Evolutionary conservation across 1,139 yeast genomes (phyloP).

Genomic region (Saccharomyces uvarum): DNA sequence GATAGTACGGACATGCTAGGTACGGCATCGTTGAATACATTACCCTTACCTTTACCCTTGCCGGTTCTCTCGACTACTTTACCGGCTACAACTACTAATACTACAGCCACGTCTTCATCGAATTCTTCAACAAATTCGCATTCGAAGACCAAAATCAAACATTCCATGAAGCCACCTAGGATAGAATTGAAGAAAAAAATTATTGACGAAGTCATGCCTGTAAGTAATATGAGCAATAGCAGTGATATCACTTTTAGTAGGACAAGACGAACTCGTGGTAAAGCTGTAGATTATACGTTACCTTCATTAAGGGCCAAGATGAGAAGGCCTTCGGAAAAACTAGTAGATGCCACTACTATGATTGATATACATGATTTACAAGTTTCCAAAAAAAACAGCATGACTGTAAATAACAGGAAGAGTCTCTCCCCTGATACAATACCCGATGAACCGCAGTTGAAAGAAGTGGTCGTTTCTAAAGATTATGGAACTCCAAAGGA

Average conservation of each 20-base stretch:
- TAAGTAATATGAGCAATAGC: slow-evolving; percentile 16
- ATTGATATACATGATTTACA: slow-evolving; percentile 30
- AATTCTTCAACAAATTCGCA: slow-evolving; percentile 8
- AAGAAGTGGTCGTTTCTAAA: not conserved
- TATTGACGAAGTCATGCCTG: slow-evolving; percentile 36
- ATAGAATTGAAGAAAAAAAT: slow-evolving; percentile 26
- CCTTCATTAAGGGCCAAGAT: slow-evolving; percentile 63
- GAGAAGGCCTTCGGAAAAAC: slow-evolving; percentile 57
- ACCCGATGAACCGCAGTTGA: slow-evolving; percentile 1
- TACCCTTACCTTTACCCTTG: not conserved
- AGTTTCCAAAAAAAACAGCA: slow-evolving; percentile 13
- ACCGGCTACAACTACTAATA: not conserved
- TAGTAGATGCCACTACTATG: slow-evolving; percentile 47
- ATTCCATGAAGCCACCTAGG: slow-evolving; percentile 31
- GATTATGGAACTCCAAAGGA: not conserved
- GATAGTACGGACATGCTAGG: slow-evolving; percentile 8
- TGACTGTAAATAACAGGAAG: not conserved
- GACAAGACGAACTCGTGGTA: slow-evolving; percentile 41
- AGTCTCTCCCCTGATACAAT: not conserved
- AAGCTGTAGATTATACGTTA: slow-evolving; percentile 56
- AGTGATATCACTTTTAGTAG: slow-evolving; percentile 20
- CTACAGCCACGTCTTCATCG: not conserved
- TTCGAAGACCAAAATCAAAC: slow-evolving; percentile 23
- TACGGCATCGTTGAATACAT: not conserved
- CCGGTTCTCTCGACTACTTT: not conserved